phyloP scores from a whole-genome alignment of 176 grass and related monocot genomes.

The maize (Zea mays) region Zm-B73-REFERENCE-NAM-5.0 NC_050103.1:171301501-171302000 shows the following conservation, averaged over 20 bases:
- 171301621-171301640: conserved; percentile 28
- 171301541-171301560: neutral
- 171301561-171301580: neutral
- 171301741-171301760: neutral
- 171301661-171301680: conserved; percentile 99
- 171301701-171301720: conserved; percentile 97
- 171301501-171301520: neutral
- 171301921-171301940: neutral
- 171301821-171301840: conserved; percentile 98
- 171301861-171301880: conserved; percentile 62
- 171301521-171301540: neutral
- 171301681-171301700: conserved; percentile 98
- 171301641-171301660: conserved; percentile 69
- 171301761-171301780: neutral
- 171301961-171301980: conserved; percentile 14
- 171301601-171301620: conserved; percentile 1
- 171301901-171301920: conserved; percentile 79
- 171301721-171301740: conserved; percentile 66
- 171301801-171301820: conserved; percentile 91
- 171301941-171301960: neutral
- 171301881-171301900: conserved; percentile 73
- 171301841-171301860: conserved; percentile 85
- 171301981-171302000: conserved; percentile 34
- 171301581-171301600: neutral
- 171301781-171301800: conserved; percentile 41